Evolutionary conservation across 129 eudicot species (phyloP).

Genomic region (Helianthus tuberosus): DNA sequence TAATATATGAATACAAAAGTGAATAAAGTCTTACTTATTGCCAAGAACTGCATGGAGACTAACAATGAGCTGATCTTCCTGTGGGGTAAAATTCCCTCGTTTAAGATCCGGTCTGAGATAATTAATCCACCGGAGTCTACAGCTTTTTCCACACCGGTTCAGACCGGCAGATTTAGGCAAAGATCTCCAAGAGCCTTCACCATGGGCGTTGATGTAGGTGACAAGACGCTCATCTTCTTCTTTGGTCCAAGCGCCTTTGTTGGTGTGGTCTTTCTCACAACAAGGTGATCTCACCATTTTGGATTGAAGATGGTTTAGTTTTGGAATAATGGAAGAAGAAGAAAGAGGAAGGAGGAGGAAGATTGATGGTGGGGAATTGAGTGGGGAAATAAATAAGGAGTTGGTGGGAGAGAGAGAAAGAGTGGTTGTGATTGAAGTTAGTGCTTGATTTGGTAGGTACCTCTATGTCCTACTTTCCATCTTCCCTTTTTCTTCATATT

Average conservation of each 20-base stretch:
- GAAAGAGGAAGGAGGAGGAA: not conserved
- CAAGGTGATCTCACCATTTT: constrained; percentile 79
- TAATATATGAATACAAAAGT: not conserved
- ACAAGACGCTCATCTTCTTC: constrained; percentile 79
- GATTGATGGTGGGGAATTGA: constrained; percentile 39
- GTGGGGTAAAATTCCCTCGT: constrained; percentile 67
- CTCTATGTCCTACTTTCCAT: constrained; percentile 49
- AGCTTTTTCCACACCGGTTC: constrained; percentile 71
- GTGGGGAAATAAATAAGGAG: constrained; percentile 53
- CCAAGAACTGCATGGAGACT: constrained; percentile 73
- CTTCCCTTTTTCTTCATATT: constrained; percentile 35
- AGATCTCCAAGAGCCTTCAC: constrained; percentile 74
- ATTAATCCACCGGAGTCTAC: constrained; percentile 75
- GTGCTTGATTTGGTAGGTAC: constrained; percentile 79
- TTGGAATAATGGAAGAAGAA: not conserved
- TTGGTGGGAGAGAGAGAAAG: constrained; percentile 43
- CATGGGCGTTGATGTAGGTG: constrained; percentile 64
- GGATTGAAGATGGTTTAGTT: not conserved
- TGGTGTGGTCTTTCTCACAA: constrained; percentile 80
- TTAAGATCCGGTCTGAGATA: constrained; percentile 74
- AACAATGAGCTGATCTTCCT: constrained; percentile 76
- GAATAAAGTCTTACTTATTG: constrained; percentile 46
- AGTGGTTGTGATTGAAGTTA: constrained; percentile 67
- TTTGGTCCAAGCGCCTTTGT: constrained; percentile 92
- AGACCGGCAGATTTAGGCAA: constrained; percentile 74